Evolutionary conservation across 129 eudicot species (phyloP).

Genomic region (Heracleum sosnowskyi): DNA sequence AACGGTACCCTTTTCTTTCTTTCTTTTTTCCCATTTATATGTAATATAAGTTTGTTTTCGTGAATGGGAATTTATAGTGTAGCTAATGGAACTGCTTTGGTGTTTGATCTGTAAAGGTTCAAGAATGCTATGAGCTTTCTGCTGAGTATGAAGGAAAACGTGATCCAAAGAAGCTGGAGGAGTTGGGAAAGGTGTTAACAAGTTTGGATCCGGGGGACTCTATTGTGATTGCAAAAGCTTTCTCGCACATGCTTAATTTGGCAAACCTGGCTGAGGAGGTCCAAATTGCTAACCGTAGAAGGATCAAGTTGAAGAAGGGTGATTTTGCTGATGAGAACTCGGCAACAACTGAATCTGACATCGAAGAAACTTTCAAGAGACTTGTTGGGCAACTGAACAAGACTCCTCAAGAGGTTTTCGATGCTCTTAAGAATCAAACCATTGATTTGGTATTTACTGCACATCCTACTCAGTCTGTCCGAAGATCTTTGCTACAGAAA

Average conservation of each 20-base stretch:
- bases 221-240: conserved; percentile 83
- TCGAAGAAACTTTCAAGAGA: conserved; percentile 88
- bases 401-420: conserved; percentile 90
- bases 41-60: background rate
- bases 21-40: no score
- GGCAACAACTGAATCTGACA: conserved; percentile 93
- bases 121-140: conserved; percentile 93
- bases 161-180: conserved; percentile 76
- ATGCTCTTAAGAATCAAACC: conserved; percentile 89
- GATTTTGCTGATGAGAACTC: conserved; percentile 76
- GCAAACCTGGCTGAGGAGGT: conserved; percentile 99
- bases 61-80: no score
- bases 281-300: conserved; percentile 77
- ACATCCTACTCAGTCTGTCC: conserved; percentile 93
- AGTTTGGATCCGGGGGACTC: conserved; percentile 98
- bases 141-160: conserved; percentile 87
- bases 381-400: conserved; percentile 67
- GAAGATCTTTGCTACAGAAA: conserved; percentile 96
- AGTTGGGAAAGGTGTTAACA: conserved; percentile 75
- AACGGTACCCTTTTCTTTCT: conserved; percentile 37
- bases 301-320: conserved; percentile 75
- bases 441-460: conserved; percentile 95
- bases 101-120: no score
- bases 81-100: background rate
- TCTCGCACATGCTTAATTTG: conserved; percentile 94